Evolutionary conservation across 2,329 filamentous ascomycete species (phyloP).

Genomic region (Nemania bipapillata): DNA sequence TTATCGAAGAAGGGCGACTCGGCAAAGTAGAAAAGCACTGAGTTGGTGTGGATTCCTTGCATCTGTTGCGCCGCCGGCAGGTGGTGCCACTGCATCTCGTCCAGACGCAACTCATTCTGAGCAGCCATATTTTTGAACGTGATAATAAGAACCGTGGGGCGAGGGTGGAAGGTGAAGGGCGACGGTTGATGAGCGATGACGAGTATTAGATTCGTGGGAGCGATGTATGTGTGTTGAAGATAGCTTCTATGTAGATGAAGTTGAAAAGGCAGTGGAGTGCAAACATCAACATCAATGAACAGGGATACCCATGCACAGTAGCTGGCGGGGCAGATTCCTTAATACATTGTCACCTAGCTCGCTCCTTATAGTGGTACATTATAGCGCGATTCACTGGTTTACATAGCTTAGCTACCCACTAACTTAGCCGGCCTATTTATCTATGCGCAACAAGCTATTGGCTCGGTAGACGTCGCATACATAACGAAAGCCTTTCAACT

Average conservation of each 20-base stretch:
- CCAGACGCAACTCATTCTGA: constrained; percentile 58
- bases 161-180: background rate
- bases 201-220: background rate
- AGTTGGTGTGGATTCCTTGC: constrained; percentile 72
- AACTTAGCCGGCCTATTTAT: background rate
- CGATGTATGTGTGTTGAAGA: background rate
- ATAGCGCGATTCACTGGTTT: too few species aligned
- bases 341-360: too few species aligned
- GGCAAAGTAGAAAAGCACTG: constrained; percentile 74
- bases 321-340: constrained; percentile 17
- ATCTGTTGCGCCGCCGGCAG: constrained; percentile 62
- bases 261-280: constrained; percentile 26
- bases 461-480: too few species aligned
- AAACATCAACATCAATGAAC: constrained; percentile 33
- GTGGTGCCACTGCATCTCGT: constrained; percentile 74
- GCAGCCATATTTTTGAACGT: constrained; percentile 37
- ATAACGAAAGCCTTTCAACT: too few species aligned
- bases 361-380: too few species aligned
- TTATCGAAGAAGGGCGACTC: constrained; percentile 74
- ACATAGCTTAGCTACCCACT: background rate
- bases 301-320: constrained; percentile 31
- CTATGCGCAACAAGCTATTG: background rate
- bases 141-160: background rate
- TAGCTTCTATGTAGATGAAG: background rate
- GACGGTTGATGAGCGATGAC: background rate